Evolutionary conservation across 1,139 yeast species (phyloP).

Genomic region (Entelexis sorbosivorans): DNA sequence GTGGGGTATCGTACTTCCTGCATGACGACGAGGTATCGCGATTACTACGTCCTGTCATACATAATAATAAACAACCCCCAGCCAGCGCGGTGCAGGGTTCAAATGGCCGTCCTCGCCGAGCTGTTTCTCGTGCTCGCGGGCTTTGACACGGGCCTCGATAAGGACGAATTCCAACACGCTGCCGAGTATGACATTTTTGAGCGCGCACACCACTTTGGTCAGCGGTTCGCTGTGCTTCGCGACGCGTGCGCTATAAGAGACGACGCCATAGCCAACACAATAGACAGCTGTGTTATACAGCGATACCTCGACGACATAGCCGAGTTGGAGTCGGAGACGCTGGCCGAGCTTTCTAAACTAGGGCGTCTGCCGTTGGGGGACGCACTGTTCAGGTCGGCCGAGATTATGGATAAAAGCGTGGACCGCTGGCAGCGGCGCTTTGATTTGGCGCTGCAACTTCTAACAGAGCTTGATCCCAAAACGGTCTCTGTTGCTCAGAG

Average conservation of each 20-base stretch:
- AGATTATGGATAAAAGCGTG: slow-evolving; percentile 4
- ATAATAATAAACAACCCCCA: not conserved
- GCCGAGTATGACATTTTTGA: slow-evolving; percentile 4
- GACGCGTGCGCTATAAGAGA: not conserved
- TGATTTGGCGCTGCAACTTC: not conserved
- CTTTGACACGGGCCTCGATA: slow-evolving; percentile 5
- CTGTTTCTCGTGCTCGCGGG: slow-evolving; percentile 16
- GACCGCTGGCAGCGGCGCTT: slow-evolving; percentile 9
- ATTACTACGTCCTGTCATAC: not conserved
- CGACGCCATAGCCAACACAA: slow-evolving; percentile 7
- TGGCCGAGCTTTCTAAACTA: not conserved
- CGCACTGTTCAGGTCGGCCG: not conserved
- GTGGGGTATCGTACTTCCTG: no score
- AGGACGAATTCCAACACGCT: not conserved
- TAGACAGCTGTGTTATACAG: slow-evolving; percentile 6
- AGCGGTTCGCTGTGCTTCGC: not conserved
- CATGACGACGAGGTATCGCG: not conserved
- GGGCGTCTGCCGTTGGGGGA: not conserved
- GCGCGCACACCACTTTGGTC: slow-evolving; percentile 3
- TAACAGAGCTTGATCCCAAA: not conserved
- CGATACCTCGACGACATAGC: slow-evolving; percentile 9
- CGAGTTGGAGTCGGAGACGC: not conserved
- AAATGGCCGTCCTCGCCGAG: slow-evolving; percentile 13
- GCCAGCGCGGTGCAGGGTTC: not conserved
- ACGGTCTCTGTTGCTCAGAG: not conserved